Base-by-base conservation (phyloP, 148 eudicot species). In the Mesembryanthemum crystallinum region DNA sequence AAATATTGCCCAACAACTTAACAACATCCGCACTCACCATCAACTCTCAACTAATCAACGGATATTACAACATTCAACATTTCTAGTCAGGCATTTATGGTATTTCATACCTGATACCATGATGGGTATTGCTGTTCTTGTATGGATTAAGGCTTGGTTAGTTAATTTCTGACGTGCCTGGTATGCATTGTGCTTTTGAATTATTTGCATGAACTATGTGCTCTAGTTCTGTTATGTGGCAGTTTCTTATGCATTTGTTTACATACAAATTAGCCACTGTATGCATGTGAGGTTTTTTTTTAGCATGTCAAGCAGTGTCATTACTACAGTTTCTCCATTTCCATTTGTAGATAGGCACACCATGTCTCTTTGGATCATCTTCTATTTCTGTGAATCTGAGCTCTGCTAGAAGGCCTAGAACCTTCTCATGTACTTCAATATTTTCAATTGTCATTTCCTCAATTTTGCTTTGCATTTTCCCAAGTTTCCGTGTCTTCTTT, bases 11-110 rank as follows among this genome's bases (percentile, higher is more conserved):
- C 98, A 88, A 91, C 98, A 85, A 88, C 89, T 86, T 87, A 87
- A 89, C 98, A 92, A 89, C 92, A 79, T 85, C 94, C 73, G 94
- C 91, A 84, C 83, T 86, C 90, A 81, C 91, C 86, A 86, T 92
- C 96, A 92, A 92, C 92, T 88, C 89, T 82, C 96, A 88, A 92
- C 91, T 92, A 95, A 89, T 89, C 97, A 95, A 90, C 90, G 92
- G 92, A 87, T 88, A 85, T 85, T 82, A 78, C 94, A 87, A 84
- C 98, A 87, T 69, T 83, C 87, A 79, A 85, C 87, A 76, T 86
- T 84, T 88, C 91, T 89, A 92, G 84, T 86, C 97, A 87, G 82
- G 87, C 88, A 83, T 85, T 86, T 90, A 87, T 95, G 97, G 99
- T 88, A 87, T 82, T 86, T 82, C 89, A 90, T 73, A 87, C 90